Conservation (phyloP, 495 filamentous ascomycete species). For the Aspergillus heteromorphus region DNA sequence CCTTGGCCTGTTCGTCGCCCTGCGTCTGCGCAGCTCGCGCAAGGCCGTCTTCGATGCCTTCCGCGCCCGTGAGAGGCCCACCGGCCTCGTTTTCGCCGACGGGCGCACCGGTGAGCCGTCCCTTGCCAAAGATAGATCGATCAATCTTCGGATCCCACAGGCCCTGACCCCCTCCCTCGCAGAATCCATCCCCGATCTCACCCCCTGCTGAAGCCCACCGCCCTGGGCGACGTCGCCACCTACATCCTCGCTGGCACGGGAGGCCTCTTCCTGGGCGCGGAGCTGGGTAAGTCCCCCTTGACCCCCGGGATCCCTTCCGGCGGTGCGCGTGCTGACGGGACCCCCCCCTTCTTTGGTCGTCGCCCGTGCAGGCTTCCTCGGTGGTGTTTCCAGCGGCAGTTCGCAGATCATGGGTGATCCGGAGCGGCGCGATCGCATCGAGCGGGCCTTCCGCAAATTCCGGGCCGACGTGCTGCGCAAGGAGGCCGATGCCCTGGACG, state of each 20-base stretch:
- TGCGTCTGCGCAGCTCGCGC: slow-evolving; percentile 49
- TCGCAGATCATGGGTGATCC: slow-evolving; percentile 49
- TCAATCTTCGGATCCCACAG: too few species aligned
- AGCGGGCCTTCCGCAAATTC: slow-evolving; percentile 59
- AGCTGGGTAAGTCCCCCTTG: slow-evolving; percentile 35
- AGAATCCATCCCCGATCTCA: slow-evolving; percentile 60
- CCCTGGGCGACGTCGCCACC: slow-evolving; percentile 55
- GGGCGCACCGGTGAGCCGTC: slow-evolving; percentile 49
- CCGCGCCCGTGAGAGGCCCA: slow-evolving; percentile 52
- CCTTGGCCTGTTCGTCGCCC: slow-evolving; percentile 53
- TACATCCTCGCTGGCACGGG: slow-evolving; percentile 58
- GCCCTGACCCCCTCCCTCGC: background rate
- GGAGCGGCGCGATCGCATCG: slow-evolving; percentile 50
- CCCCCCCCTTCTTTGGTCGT: too few species aligned
- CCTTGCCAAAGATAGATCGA: background rate
- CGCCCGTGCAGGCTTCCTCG: slow-evolving; percentile 53
- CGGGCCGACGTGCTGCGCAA: slow-evolving; percentile 55
- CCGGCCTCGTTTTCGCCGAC: slow-evolving; percentile 55
- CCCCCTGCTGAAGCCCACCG: slow-evolving; percentile 51
- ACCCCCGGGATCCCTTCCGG: background rate
- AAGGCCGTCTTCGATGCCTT: slow-evolving; percentile 55
- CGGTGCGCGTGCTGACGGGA: background rate
- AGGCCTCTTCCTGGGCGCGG: slow-evolving; percentile 60
- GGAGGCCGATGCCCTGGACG: slow-evolving; percentile 54
- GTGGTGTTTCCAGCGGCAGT: slow-evolving; percentile 47